Evolutionary conservation across 352 stramenopile species (phyloP).

Genomic region (Blastocystis sp.): DNA sequence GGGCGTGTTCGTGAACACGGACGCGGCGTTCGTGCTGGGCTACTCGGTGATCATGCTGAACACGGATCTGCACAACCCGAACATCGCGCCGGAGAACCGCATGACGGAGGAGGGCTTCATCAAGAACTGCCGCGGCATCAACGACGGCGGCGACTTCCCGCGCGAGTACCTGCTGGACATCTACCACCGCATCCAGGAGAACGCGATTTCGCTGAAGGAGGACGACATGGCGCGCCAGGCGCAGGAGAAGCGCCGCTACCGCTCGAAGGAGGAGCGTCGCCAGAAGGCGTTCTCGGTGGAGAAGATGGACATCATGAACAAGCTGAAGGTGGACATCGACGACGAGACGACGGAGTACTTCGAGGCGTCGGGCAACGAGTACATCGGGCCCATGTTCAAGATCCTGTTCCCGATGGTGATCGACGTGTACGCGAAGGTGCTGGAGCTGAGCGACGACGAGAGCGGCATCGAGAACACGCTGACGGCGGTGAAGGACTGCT

Average conservation of each 20-base stretch:
- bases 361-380: slow-evolving; percentile 79
- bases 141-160: slow-evolving; percentile 91
- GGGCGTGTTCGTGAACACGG: slow-evolving; percentile 89
- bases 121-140: slow-evolving; percentile 95
- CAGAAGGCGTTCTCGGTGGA: slow-evolving; percentile 82
- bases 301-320: slow-evolving; percentile 76
- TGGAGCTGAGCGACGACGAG: slow-evolving; percentile 90
- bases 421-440: slow-evolving; percentile 92
- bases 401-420: slow-evolving; percentile 95
- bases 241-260: slow-evolving; percentile 77
- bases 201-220: slow-evolving; percentile 94
- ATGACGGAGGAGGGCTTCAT: slow-evolving; percentile 96
- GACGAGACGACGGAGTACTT: slow-evolving; percentile 74
- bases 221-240: slow-evolving; percentile 86
- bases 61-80: slow-evolving; percentile 98
- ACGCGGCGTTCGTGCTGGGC: slow-evolving; percentile 96
- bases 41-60: slow-evolving; percentile 95
- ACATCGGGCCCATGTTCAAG: slow-evolving; percentile 95
- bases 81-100: slow-evolving; percentile 91
- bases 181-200: slow-evolving; percentile 92
- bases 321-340: slow-evolving; percentile 76
- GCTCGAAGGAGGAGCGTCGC: slow-evolving; percentile 60
- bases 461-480: slow-evolving; percentile 90
- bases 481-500: slow-evolving; percentile 91
- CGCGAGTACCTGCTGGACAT: slow-evolving; percentile 90